Evolutionary conservation across 2,329 filamentous ascomycete genomes (phyloP), one percentile per base, ranked within the genome.

Genomic region (Nemania sp.): DNA sequence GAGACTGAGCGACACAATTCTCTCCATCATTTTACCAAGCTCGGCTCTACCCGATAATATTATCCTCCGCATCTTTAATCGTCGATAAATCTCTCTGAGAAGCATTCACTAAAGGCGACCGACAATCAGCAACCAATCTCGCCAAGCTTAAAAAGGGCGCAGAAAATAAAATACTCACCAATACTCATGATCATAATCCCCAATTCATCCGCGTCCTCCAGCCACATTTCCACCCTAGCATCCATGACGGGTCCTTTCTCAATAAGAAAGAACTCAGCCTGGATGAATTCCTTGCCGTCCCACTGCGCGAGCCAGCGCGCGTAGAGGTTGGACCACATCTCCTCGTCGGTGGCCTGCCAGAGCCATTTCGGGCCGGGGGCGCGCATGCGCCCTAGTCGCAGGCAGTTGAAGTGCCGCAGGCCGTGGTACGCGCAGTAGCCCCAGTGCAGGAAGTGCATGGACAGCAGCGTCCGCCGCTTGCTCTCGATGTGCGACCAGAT

Each of bases 401-500:
- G 59, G 39, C 73, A 75, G 22, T 69, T 65, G 50, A 72, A 74
- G 17, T 66, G 65, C 6, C 64, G 65, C 5, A 68, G 52, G 9
- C 61, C 54, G 45, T 73, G 67, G 42, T 70, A 67, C 1, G 71
- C 65, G n/a, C 68, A 66, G 49, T 74, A 74, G 3, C 69, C 66
- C 72, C 72, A 75, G 43, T 74, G 67, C 7, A 75, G 49, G 5
- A 70, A 61, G 43, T 72, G 74, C 2, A 74, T 58, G 5, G 65
- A 54, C 24, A 72, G 57, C 1, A 73, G 60, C 2, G 70, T 66
- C 24, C 72, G 80, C 9, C 81, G 78, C 63, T 85, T 85, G 39
- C 75, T 73, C 57, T 84, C 83, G 60, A 86, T 74, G 62, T 82
- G 62, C 7, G 73, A 51, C 72, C 73, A 75, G 8, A 64, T 56